Evolutionary conservation across 2,329 filamentous ascomycete species (phyloP).

Genomic region (Cercospora sp.): DNA sequence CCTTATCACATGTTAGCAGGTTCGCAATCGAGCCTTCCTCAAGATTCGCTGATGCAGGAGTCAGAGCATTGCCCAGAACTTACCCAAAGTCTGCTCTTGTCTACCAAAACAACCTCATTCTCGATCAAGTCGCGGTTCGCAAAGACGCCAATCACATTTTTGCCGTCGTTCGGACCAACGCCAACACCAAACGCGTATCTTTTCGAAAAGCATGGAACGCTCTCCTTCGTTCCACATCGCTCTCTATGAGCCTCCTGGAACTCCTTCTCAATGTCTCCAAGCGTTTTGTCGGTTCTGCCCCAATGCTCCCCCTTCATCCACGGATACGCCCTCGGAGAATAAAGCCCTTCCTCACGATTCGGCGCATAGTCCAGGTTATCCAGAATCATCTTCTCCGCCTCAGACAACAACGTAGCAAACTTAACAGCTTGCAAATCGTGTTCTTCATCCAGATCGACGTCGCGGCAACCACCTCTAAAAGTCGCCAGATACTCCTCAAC

Average conservation of each 20-base stretch:
- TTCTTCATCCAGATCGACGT: constrained; percentile 11
- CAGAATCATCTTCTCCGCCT: constrained; percentile 19
- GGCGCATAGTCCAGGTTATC: constrained; percentile 23
- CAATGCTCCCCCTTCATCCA: constrained; percentile 31
- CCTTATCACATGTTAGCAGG: too few relatives aligned
- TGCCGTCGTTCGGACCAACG: constrained; percentile 15
- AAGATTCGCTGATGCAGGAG: too few relatives aligned
- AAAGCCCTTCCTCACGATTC: constrained; percentile 22
- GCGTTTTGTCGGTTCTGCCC: constrained; percentile 14
- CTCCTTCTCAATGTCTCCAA: constrained; percentile 22
- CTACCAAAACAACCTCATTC: constrained; percentile 26
- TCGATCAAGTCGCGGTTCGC: constrained; percentile 26
- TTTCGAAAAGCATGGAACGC: constrained; percentile 18
- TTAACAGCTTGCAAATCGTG: constrained; percentile 10
- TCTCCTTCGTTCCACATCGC: background rate
- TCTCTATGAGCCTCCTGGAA: constrained; percentile 11
- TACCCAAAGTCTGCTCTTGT: constrained; percentile 32
- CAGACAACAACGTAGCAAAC: constrained; percentile 16
- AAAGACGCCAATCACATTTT: constrained; percentile 34
- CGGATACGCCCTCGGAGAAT: constrained; percentile 30
- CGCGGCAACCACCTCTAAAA: too few relatives aligned
- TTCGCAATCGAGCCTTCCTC: too few relatives aligned
- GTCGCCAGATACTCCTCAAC: background rate
- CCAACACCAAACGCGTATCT: constrained; percentile 30
- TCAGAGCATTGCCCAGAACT: too few relatives aligned